These are phyloP conservation scores for Xylariomycetidae sp. DNA, from an alignment of 2,329 filamentous ascomycete species.

Conservation along the genomic window DNA sequence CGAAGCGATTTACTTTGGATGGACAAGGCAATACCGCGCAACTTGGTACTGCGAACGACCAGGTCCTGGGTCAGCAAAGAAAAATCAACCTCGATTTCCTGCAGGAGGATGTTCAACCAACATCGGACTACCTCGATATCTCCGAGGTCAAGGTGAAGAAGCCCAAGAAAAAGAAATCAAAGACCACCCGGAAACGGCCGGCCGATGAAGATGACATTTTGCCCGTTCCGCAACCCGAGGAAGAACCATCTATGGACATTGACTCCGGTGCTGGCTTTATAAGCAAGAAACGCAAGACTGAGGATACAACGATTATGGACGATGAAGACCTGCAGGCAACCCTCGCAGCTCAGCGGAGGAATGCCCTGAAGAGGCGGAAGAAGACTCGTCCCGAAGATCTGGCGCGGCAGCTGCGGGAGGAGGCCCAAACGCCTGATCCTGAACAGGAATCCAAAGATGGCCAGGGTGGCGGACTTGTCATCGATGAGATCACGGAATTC, in stretches of 20 bases:
- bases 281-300: constrained; percentile 57
- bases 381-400: constrained; percentile 81
- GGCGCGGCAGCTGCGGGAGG: constrained; percentile 68
- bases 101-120: constrained; percentile 56
- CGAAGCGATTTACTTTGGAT: constrained; percentile 82
- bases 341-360: constrained; percentile 74
- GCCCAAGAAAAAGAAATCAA: constrained; percentile 84
- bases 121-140: constrained; percentile 83
- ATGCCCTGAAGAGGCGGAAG: constrained; percentile 87
- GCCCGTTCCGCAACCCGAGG: constrained; percentile 31
- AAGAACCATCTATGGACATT: constrained; percentile 64
- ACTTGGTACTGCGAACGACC: constrained; percentile 26
- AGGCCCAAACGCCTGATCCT: constrained; percentile 45
- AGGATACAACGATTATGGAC: constrained; percentile 69
- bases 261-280: constrained; percentile 48
- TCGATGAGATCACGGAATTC: constrained; percentile 94
- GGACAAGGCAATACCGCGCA: constrained; percentile 65
- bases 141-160: constrained; percentile 91
- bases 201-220: constrained; percentile 59
- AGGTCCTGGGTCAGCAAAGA: constrained; percentile 55
- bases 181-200: constrained; percentile 64
- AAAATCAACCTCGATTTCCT: constrained; percentile 65
- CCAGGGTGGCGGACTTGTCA: constrained; percentile 62
- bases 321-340: constrained; percentile 89
- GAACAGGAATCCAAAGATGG: constrained; percentile 38